Conservation (phyloP, 129 eudicot genomes). For the Artemisia tridentata region DNA sequence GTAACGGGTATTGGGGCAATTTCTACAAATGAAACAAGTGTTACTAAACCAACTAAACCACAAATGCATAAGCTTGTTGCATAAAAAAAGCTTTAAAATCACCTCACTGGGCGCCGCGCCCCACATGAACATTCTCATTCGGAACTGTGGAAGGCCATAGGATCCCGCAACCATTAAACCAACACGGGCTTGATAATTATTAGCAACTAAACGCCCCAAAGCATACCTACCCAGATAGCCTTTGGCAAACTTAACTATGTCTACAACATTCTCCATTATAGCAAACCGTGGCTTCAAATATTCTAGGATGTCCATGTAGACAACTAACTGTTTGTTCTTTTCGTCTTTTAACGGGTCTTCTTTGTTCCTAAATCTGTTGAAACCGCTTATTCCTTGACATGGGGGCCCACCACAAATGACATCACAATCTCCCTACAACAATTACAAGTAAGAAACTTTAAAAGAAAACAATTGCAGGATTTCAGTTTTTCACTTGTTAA, state of each 20-base stretch:
- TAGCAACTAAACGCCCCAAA: constrained; percentile 59
- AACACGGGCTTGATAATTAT: constrained; percentile 75
- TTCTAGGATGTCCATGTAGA: constrained; percentile 64
- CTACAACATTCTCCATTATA: constrained; percentile 92
- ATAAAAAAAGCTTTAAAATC: not conserved
- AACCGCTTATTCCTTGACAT: constrained; percentile 95
- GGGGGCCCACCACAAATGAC: constrained; percentile 95
- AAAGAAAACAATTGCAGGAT: too few relatives aligned
- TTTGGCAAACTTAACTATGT: constrained; percentile 55
- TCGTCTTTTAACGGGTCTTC: constrained; percentile 58
- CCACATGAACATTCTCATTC: constrained; percentile 89
- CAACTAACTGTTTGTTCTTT: constrained; percentile 67
- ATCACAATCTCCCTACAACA: constrained; percentile 64
- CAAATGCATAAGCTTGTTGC: not conserved
- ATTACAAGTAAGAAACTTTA: too few relatives aligned
- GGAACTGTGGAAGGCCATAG: constrained; percentile 87
- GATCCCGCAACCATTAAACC: constrained; percentile 96
- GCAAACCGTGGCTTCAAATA: constrained; percentile 60
- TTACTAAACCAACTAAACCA: not conserved
- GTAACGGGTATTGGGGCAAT: constrained; percentile 80
- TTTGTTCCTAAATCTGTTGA: constrained; percentile 61
- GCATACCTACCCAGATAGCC: constrained; percentile 85
- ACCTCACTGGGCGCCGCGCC: constrained; percentile 78
- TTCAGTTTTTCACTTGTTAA: too few relatives aligned
- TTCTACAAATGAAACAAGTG: constrained; percentile 38